phyloP scores from a whole-genome alignment of 2,329 filamentous ascomycete species.

The Emmonsiellopsis sp. region DNA sequence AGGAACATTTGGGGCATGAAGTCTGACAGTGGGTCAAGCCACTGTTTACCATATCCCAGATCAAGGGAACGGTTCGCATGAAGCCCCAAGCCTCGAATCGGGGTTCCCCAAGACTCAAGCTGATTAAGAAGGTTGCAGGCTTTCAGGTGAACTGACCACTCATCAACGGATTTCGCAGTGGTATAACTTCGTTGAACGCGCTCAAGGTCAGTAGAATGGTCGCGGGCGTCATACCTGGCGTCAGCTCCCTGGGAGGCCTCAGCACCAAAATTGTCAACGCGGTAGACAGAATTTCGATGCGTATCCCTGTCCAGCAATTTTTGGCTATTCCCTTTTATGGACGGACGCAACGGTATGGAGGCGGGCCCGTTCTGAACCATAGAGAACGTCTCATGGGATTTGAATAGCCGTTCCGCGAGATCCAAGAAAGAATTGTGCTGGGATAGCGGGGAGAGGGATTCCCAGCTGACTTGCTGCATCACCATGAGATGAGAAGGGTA shows the following conservation, averaged over 20 bases:
- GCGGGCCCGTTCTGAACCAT: conserved; percentile 1
- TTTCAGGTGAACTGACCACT: background rate
- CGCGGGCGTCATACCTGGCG: conserved; percentile 6
- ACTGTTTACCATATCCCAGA: conserved; percentile 12
- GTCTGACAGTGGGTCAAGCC: conserved; percentile 8
- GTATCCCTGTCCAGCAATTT: background rate
- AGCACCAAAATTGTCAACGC: background rate
- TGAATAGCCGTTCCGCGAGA: conserved; percentile 6
- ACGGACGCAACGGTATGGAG: background rate
- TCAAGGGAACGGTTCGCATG: background rate
- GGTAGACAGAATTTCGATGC: background rate
- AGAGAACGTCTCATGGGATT: conserved; percentile 6
- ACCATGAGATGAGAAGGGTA: conserved; percentile 25
- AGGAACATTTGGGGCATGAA: conserved; percentile 16
- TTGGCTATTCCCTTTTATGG: background rate
- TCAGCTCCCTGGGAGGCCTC: background rate
- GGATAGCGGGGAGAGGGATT: conserved; percentile 4
- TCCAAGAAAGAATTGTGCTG: conserved; percentile 11
- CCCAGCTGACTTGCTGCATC: conserved; percentile 10
- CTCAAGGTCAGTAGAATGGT: conserved; percentile 4
- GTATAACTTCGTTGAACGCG: background rate
- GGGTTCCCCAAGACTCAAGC: conserved; percentile 12
- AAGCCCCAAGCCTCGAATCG: conserved; percentile 6
- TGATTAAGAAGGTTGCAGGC: conserved; percentile 10
- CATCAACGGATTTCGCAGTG: background rate